phyloP scores from a whole-genome alignment of 768 basidiomycete species.

The Tricholoma sp. region DNA sequence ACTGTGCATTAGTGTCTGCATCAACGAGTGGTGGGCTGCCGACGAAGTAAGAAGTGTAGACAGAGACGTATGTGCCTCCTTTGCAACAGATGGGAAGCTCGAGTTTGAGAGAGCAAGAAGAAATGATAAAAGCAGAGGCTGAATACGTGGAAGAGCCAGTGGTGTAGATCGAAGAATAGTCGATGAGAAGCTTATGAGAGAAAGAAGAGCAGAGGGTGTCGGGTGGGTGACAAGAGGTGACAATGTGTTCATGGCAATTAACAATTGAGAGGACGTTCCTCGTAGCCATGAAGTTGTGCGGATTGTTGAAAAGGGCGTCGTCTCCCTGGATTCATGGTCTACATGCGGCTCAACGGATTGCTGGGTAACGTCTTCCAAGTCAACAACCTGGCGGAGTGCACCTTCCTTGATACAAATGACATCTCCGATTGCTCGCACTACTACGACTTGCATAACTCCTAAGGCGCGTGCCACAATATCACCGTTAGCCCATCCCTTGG shows the following conservation, averaged over 20 bases:
- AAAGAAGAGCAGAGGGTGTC: slow-evolving; percentile 56
- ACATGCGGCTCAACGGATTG: slow-evolving; percentile 18
- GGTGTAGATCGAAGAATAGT: slow-evolving; percentile 49
- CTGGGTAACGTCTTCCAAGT: slow-evolving; percentile 60
- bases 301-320: slow-evolving; percentile 40
- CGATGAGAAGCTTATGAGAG: slow-evolving; percentile 52
- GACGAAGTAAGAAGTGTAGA: slow-evolving; percentile 40
- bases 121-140: slow-evolving; percentile 63
- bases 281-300: slow-evolving; percentile 76
- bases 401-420: slow-evolving; percentile 61
- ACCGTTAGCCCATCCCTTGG: slow-evolving; percentile 70
- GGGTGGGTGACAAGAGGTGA: slow-evolving; percentile 69
- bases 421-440: slow-evolving; percentile 62
- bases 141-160: slow-evolving; percentile 62
- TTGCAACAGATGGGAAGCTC: slow-evolving; percentile 46
- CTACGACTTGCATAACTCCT: slow-evolving; percentile 46
- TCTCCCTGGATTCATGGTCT: slow-evolving; percentile 12
- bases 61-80: slow-evolving; percentile 43
- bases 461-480: slow-evolving; percentile 59
- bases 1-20: slow-evolving; percentile 57
- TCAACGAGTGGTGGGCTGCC: slow-evolving; percentile 36
- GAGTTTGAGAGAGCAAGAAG: slow-evolving; percentile 71
- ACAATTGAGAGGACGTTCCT: slow-evolving; percentile 77
- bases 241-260: slow-evolving; percentile 76
- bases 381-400: slow-evolving; percentile 44